Evolutionary conservation across 352 stramenopile species (phyloP).

Genomic region (Pythium vanterpoolii): DNA sequence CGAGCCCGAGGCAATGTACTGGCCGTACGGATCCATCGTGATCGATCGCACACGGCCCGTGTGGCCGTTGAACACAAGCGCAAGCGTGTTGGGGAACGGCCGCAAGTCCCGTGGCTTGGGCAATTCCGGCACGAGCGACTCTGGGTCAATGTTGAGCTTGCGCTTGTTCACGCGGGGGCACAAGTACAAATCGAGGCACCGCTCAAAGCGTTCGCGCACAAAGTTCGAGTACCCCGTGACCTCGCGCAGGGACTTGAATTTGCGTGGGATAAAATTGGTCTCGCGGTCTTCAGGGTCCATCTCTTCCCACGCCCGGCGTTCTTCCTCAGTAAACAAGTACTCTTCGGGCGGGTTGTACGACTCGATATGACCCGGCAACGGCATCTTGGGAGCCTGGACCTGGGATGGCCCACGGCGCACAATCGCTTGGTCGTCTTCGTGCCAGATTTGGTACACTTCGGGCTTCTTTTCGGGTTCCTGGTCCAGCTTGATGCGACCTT

Average conservation of each 20-base stretch:
- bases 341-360: conserved; percentile 99
- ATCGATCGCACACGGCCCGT: conserved; percentile 91
- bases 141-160: conserved; percentile 98
- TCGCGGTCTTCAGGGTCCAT: conserved; percentile 95
- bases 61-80: conserved; percentile 87
- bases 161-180: conserved; percentile 95
- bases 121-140: conserved; percentile 94
- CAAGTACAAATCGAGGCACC: conserved; percentile 99
- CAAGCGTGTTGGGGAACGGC: conserved; percentile 97
- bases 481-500: conserved; percentile 93
- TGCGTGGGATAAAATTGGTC: conserved; percentile 96
- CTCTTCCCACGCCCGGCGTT: conserved; percentile 94
- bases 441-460: conserved; percentile 92
- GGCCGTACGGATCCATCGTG: conserved; percentile 93
- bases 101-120: conserved; percentile 96
- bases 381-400: conserved; percentile 97
- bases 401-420: conserved; percentile 93
- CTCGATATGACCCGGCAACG: conserved; percentile 96
- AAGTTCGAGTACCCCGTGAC: conserved; percentile 96
- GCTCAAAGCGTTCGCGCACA: conserved; percentile 98
- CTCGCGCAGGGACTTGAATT: conserved; percentile 95
- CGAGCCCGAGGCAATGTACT: conserved; percentile 96
- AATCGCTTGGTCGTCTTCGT: conserved; percentile 85
- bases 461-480: conserved; percentile 91
- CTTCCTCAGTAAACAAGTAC: conserved; percentile 97